Base-by-base conservation (phyloP, 176 grass and related monocot genomes). In the Canna indica region DNA sequence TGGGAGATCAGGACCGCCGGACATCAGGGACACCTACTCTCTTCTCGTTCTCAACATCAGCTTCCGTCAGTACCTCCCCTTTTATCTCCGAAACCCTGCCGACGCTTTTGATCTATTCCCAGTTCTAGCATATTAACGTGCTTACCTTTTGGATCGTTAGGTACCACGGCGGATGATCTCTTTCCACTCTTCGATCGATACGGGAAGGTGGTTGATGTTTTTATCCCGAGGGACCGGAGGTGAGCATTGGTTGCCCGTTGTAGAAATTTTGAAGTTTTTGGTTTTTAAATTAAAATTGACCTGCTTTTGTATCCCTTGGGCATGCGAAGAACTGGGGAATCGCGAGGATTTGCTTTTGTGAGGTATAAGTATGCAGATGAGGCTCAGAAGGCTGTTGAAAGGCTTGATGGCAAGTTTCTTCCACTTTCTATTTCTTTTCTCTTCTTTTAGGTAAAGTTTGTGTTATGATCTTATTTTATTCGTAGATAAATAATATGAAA, bases 11-110 rank as follows among this genome's bases (percentile, higher is more conserved):
- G 94, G 94, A 22, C 94, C 94, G 35, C 89, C 94, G 32, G 81
- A 81, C 57, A 93, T 97, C 64, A 88, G 47, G 59, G 89, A 92
- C 64, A 92, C 82, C 44, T 97, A 83, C 72, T 97, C 94, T 17
- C 94, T 97, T 54, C 94, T 97, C 77, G 94, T 97, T 46, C 94
- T 97, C 36, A 92, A 97, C 78, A 86, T 97, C 77, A 87, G 81
- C 81, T 97, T 97, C 77, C 94, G 89, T 97, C 36, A 47, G 68
- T 31, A 33, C 38, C 45, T 69, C 58, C 26, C 10, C 26, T 54
- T 54, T 25, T 15, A 32, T 67, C 29, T 41, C 26, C 10, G 1
- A 10, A 5, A 48, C 16, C 22, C 13, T 68, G 34, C 47, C 64
- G 5, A 14, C 10, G 24, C 3, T n/a, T 26, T 58, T 16, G n/a